Evolutionary conservation across 2,329 filamentous ascomycete genomes (phyloP), one percentile per base, ranked within the genome.

Genomic region (Colletotrichum nymphaeae): DNA sequence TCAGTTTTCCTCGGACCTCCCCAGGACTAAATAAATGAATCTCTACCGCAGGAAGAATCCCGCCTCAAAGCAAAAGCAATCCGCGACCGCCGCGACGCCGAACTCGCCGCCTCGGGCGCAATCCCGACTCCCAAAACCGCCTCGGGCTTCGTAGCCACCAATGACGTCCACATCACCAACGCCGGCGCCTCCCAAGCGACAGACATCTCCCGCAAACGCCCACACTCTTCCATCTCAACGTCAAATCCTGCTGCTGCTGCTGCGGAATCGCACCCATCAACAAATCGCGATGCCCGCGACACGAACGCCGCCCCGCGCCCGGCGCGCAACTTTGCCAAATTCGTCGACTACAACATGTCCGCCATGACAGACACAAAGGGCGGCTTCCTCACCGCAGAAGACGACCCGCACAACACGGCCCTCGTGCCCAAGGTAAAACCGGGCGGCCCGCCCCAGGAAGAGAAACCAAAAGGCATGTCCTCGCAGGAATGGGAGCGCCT

Each of bases 311-410:
- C 81, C 56, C 92, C 97, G 63, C 92, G 91, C 68, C 93, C 96
- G 0, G 94, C 94, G 59, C 90, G 92, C 79, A 98, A 97, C 79
- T 98, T 98, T 77, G 91, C 94, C 74, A 96, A 97, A 81, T 98
- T 93, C 81, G 95, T 99, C 79, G 97, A 99, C 80, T 98, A 98
- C 84, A 97, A 99, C 82, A 97, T 99, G 84, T 96, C 94, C 80
- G 93, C 96, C 84, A 98, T 99, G 95, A 97, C 93, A 7, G 97
- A 99, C 82, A 98, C 96, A 1, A 98, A 98, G 80, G 97, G 97
- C 75, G 97, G 97, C 0, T 99, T 99, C 83, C 84, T 99, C 76
- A 94, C 93, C n/a, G 89, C 90, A 1, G 94, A 96, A 75, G 97
- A 99, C 80, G 97, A 99, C 82, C 97, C 97, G 1, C 91, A 93